A percentile compares a stretch with the other conserved stretches of the same genome.
Evolutionary conservation across 2,329 filamentous ascomycete genomes (phyloP).

Genomic region (Calycina marina): DNA sequence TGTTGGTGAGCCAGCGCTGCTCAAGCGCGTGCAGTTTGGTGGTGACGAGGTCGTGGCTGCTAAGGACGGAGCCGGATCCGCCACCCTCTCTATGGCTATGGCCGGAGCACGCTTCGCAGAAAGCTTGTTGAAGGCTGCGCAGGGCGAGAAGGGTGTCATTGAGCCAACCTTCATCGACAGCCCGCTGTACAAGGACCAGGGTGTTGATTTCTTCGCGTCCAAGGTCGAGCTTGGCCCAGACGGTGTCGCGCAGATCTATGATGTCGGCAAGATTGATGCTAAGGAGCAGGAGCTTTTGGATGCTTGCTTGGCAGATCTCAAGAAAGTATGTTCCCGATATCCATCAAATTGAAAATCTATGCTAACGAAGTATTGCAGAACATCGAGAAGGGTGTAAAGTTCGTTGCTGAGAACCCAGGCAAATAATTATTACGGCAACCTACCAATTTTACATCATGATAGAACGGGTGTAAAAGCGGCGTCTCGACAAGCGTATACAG

Average conservation of each 20-base stretch:
- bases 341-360: conserved; percentile 2
- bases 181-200: conserved; percentile 69
- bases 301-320: conserved; percentile 65
- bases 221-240: conserved; percentile 89
- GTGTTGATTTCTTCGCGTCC: conserved; percentile 88
- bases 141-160: conserved; percentile 82
- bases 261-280: conserved; percentile 75
- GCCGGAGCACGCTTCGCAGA: conserved; percentile 94
- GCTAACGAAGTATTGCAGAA: too few species aligned
- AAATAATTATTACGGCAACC: too few species aligned
- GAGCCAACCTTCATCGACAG: conserved; percentile 93
- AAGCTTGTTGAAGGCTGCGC: conserved; percentile 83
- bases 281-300: conserved; percentile 80
- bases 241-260: conserved; percentile 84
- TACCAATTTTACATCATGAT: too few species aligned
- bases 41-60: conserved; percentile 95
- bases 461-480: too few species aligned
- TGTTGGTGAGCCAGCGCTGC: conserved; percentile 34
- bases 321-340: conserved; percentile 32
- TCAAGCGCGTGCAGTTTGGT: conserved; percentile 94
- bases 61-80: conserved; percentile 82
- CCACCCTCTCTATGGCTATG: conserved; percentile 88
- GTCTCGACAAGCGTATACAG: too few species aligned
- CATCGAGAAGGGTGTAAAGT: conserved; percentile 74
- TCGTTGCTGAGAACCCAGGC: conserved; percentile 24